Base-by-base conservation (phyloP, 108 stramenopile genomes). In the Parmales sp. region DNA sequence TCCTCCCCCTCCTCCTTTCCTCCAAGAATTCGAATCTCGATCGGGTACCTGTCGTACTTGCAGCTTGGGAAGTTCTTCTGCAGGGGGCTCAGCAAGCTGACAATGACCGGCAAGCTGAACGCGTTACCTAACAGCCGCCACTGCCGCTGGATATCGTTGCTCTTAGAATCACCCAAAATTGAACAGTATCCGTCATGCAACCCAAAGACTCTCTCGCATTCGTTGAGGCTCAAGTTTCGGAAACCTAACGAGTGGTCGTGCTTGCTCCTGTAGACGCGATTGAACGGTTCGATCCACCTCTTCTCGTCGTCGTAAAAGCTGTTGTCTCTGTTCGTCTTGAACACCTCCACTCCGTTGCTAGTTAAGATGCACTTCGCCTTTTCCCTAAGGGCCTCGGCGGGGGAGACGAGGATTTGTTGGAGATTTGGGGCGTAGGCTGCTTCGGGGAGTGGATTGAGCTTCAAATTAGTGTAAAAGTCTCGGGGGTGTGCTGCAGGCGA, bases 361-460 rank as follows among this genome's bases (percentile, higher is more conserved):
- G 54, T 60, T 4, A 60, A 34, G 36, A 60, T 60, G 16, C 54
- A 60, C 16, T 60, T 60, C 31, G 54, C 54, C 31, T 60, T 60
- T 18, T 28, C 13, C 8, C 31, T 20, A 34, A 60, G 54, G 28
- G 54, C 54, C 36, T 60, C 31, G 0, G 54, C 54, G 3, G 54
- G 54, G 16, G 13, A 11, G n/a, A 34, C 36, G 3, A 60, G 54
- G 54, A 60, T 60, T 34, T 60, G n/a, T 60, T 60, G 54, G 4
- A 60, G 26, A 4, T 28, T 11, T 6, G 54, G 54, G n/a, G n/a
- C n/a, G n/a, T n/a, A n/a, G n/a, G n/a, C n/a, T n/a, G n/a, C n/a
- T n/a, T n/a, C n/a, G n/a, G n/a, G n/a, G n/a, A n/a, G n/a, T n/a
- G n/a, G n/a, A n/a, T n/a, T n/a, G 29, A 60, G 29, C 36, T 60